Evolutionary conservation across 169 alveolate genomes (phyloP).

Genomic region (Cryptosporidium sp.): DNA sequence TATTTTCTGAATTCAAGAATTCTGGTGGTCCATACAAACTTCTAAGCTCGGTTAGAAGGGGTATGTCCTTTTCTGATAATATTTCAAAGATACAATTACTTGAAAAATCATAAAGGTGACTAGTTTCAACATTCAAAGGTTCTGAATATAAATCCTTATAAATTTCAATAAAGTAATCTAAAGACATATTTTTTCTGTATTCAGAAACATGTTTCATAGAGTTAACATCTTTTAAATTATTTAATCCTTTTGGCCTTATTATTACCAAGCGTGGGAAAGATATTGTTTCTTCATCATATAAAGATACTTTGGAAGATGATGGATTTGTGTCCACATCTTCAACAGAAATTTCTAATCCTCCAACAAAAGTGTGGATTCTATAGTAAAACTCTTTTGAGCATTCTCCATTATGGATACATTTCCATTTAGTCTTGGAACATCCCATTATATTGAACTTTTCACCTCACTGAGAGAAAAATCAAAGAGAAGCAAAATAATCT

Average conservation of each 20-base stretch:
- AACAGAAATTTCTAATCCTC: conserved; percentile 51
- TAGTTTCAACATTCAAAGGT: conserved; percentile 3
- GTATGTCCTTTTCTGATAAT: conserved; percentile 28
- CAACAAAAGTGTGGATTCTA: conserved; percentile 65
- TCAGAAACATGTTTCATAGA: background rate
- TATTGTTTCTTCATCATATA: conserved; percentile 4
- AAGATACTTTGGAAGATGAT: background rate
- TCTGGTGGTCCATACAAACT: conserved; percentile 67
- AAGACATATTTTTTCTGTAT: conserved; percentile 1
- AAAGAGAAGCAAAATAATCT: background rate
- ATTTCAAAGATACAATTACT: conserved; percentile 59
- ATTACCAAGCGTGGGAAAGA: conserved; percentile 57
- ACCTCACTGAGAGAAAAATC: conserved; percentile 15
- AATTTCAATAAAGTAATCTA: background rate
- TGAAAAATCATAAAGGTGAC: conserved; percentile 28
- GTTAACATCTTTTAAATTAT: background rate
- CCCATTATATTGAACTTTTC: conserved; percentile 7
- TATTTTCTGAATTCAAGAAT: conserved; percentile 31
- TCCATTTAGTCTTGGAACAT: conserved; percentile 33
- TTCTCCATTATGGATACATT: conserved; percentile 61
- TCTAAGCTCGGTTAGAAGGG: conserved; percentile 41
- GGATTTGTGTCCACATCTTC: conserved; percentile 8
- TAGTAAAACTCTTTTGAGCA: conserved; percentile 47
- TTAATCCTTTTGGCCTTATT: conserved; percentile 25
- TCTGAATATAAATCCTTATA: conserved; percentile 1